A percentile compares a stretch with the other conserved stretches of the same genome.
Conservation (phyloP, 129 eudicot genomes). For the Ambrosia trifida region DNA sequence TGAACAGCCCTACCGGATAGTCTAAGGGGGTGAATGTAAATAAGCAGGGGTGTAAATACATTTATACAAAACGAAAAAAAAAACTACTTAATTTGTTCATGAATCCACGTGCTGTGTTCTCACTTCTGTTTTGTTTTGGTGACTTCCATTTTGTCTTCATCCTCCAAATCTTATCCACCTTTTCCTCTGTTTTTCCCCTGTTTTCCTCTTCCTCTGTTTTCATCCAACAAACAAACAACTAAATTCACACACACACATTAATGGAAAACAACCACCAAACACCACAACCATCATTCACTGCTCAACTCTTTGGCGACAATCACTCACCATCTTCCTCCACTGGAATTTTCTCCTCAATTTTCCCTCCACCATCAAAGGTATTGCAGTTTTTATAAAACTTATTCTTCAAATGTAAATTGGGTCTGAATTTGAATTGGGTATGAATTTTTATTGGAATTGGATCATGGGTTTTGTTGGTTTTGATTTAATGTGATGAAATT, state of each 20-base stretch:
- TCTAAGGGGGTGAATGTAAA: no score
- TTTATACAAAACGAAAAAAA: no score
- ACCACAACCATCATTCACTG: constrained; percentile 33
- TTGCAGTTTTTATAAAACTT: background rate
- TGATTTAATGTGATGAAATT: background rate
- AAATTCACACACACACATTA: background rate
- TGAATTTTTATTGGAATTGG: no score
- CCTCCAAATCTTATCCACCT: no score
- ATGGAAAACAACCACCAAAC: constrained; percentile 39
- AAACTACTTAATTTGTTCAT: no score
- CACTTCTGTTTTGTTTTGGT: constrained; percentile 11
- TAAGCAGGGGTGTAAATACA: no score
- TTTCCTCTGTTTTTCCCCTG: constrained; percentile 24
- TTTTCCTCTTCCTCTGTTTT: constrained; percentile 12
- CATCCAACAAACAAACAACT: constrained; percentile 8
- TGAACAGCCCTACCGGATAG: no score
- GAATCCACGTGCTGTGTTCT: constrained; percentile 29
- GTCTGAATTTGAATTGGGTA: no score
- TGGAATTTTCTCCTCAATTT: constrained; percentile 55
- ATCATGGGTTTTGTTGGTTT: background rate
- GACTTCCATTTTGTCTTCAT: constrained; percentile 35
- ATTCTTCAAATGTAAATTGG: no score
- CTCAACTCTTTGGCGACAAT: constrained; percentile 51
- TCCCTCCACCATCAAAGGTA: constrained; percentile 52
- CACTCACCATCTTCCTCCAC: constrained; percentile 43